Evolutionary conservation across 1,139 yeast species (phyloP).

Genomic region (Saccharomyces hybrid): DNA sequence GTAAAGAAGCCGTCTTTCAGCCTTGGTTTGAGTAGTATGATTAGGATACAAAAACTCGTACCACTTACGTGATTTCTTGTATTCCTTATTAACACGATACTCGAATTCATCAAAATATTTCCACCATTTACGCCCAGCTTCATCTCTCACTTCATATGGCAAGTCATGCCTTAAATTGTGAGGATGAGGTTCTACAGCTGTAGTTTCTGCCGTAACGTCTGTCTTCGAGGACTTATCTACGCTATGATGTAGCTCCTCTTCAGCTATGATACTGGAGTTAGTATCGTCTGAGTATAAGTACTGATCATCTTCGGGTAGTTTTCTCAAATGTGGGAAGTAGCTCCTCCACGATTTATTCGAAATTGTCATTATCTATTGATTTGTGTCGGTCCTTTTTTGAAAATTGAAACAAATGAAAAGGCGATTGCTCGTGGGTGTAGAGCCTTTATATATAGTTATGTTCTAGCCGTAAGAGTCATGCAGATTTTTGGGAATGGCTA

Average conservation of each 20-base stretch:
- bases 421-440: neutral
- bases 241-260: constrained; percentile 1
- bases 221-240: neutral
- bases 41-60: constrained; percentile 37
- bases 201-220: constrained; percentile 1
- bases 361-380: neutral
- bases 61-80: constrained; percentile 44
- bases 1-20: constrained; percentile 44
- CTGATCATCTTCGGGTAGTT: constrained; percentile 20
- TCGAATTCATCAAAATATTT: constrained; percentile 58
- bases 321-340: constrained; percentile 22
- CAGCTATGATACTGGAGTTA: constrained; percentile 4
- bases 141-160: constrained; percentile 37
- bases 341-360: constrained; percentile 9
- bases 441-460: neutral
- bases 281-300: constrained; percentile 1
- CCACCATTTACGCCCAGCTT: constrained; percentile 56
- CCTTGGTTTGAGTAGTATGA: constrained; percentile 49
- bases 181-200: neutral
- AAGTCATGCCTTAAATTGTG: constrained; percentile 15
- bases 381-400: neutral
- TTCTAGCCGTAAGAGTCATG: neutral
- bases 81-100: constrained; percentile 41
- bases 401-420: neutral
- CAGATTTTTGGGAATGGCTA: neutral